These are phyloP conservation scores for Cylindrotheca fusiformis DNA, from an alignment of 108 stramenopile genomes.

Conservation along the genomic window DNA sequence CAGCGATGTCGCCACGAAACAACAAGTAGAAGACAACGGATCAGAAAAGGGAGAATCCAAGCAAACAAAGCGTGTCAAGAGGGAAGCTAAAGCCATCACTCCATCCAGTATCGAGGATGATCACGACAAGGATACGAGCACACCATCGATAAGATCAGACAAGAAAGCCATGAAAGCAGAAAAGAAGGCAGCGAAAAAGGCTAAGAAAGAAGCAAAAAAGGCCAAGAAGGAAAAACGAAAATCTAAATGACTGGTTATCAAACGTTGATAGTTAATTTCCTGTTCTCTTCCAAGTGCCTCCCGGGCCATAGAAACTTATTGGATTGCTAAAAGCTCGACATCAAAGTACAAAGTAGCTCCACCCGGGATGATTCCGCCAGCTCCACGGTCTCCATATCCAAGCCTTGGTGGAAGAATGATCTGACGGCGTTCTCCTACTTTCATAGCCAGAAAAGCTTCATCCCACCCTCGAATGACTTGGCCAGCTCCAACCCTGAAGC, in stretches of 20 bases:
- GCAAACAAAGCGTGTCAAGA: too few species aligned
- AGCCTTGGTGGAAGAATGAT: slow-evolving; percentile 84
- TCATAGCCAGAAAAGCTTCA: slow-evolving; percentile 76
- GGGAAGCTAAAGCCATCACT: background rate
- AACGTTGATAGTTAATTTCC: too few species aligned
- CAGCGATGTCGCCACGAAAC: too few species aligned
- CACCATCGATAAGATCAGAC: slow-evolving; percentile 2
- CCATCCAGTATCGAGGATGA: slow-evolving; percentile 13
- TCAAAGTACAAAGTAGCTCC: slow-evolving; percentile 94
- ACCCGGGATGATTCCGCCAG: slow-evolving; percentile 89
- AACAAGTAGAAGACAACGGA: too few species aligned
- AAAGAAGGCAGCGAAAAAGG: slow-evolving; percentile 27
- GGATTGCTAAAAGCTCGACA: slow-evolving; percentile 72
- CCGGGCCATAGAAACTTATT: slow-evolving; percentile 7
- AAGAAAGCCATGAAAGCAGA: slow-evolving; percentile 21
- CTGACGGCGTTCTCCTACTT: slow-evolving; percentile 87
- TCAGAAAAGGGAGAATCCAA: too few species aligned
- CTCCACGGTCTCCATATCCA: slow-evolving; percentile 90
- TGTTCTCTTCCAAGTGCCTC: too few species aligned
- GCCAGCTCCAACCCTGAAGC: slow-evolving; percentile 87
- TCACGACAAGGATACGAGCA: slow-evolving; percentile 1
- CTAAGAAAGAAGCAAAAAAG: slow-evolving; percentile 30
- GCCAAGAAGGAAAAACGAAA: slow-evolving; percentile 15
- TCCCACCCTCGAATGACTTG: slow-evolving; percentile 28
- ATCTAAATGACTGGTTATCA: slow-evolving; percentile 22